Percentiles rank a stretch among this genome's conserved stretches.
These are phyloP conservation scores for Ophiostoma australiae DNA, from an alignment of 2,329 filamentous ascomycete genomes.

Conservation along the genomic window DNA sequence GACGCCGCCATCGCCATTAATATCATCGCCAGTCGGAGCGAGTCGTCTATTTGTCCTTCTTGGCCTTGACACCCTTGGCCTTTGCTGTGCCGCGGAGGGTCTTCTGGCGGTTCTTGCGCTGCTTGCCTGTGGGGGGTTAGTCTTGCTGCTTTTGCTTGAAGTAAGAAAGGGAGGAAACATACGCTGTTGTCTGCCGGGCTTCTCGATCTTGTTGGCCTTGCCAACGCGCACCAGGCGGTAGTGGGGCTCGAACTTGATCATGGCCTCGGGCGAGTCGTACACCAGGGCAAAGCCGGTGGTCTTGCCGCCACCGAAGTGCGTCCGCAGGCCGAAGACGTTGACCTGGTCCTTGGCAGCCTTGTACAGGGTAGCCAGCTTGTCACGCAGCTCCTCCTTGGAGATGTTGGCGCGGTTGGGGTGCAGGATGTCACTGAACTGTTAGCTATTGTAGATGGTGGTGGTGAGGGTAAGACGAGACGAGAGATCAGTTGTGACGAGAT, in stretches of 20 bases:
- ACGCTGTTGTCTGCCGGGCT: slow-evolving; percentile 98
- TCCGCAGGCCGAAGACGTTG: slow-evolving; percentile 96
- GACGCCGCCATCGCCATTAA: neutral
- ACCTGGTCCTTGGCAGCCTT: slow-evolving; percentile 97
- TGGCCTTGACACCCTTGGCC: slow-evolving; percentile 90
- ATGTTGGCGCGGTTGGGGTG: slow-evolving; percentile 98
- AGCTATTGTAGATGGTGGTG: neutral
- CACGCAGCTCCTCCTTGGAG: slow-evolving; percentile 96
- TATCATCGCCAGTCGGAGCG: slow-evolving; percentile 13
- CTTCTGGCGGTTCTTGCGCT: slow-evolving; percentile 99
- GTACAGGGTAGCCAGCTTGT: slow-evolving; percentile 92
- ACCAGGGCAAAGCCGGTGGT: slow-evolving; percentile 97
- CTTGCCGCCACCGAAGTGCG: slow-evolving; percentile 99
- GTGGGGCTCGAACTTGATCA: slow-evolving; percentile 99
- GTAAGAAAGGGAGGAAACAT: slow-evolving; percentile 53
- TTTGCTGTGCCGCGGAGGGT: slow-evolving; percentile 96
- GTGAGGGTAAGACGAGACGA: neutral
- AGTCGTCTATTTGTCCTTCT: slow-evolving; percentile 81
- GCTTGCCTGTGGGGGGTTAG: slow-evolving; percentile 72
- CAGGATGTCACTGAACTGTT: slow-evolving; percentile 79
- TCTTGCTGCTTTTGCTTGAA: neutral
- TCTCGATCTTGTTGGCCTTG: slow-evolving; percentile 90
- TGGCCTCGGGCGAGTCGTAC: slow-evolving; percentile 95
- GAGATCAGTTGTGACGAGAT: neutral
- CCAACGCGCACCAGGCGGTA: slow-evolving; percentile 96